Evolutionary conservation across 495 filamentous ascomycete species (phyloP).

Genomic region (Aspergillus sclerotiicarbonarius): DNA sequence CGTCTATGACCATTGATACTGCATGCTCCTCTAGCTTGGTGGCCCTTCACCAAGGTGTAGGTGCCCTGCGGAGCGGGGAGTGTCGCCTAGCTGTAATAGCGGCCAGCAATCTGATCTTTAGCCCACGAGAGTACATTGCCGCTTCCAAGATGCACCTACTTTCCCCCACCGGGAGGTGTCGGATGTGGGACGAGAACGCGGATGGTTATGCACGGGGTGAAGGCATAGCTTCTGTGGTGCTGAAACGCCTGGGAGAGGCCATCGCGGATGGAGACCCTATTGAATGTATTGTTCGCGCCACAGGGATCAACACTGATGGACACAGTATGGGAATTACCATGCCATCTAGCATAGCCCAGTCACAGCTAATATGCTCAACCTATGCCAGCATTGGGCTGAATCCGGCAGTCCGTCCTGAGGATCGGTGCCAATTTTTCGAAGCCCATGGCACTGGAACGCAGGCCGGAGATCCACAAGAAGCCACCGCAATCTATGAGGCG

Average conservation of each 20-base stretch:
- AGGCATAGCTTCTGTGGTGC: constrained; percentile 26
- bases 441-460: constrained; percentile 11
- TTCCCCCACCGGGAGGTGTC: constrained; percentile 26
- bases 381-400: constrained; percentile 1
- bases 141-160: constrained; percentile 46
- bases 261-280: constrained; percentile 25
- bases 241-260: constrained; percentile 33
- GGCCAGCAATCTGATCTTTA: constrained; percentile 34
- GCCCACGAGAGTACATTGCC: constrained; percentile 27
- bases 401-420: not conserved
- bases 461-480: constrained; percentile 9
- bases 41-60: constrained; percentile 30
- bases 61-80: constrained; percentile 27
- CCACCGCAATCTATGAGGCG: constrained; percentile 1
- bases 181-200: constrained; percentile 50
- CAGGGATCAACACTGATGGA: constrained; percentile 23
- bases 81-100: constrained; percentile 29
- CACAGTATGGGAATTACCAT: constrained; percentile 1
- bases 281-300: constrained; percentile 31
- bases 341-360: not conserved
- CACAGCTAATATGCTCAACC: not conserved
- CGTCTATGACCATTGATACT: constrained; percentile 30
- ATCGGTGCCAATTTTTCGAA: constrained; percentile 4
- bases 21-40: constrained; percentile 35
- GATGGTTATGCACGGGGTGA: constrained; percentile 67